phyloP scores from a whole-genome alignment of 1,284 basidiomycete genomes.

The Ganoderma multipileum region DNA sequence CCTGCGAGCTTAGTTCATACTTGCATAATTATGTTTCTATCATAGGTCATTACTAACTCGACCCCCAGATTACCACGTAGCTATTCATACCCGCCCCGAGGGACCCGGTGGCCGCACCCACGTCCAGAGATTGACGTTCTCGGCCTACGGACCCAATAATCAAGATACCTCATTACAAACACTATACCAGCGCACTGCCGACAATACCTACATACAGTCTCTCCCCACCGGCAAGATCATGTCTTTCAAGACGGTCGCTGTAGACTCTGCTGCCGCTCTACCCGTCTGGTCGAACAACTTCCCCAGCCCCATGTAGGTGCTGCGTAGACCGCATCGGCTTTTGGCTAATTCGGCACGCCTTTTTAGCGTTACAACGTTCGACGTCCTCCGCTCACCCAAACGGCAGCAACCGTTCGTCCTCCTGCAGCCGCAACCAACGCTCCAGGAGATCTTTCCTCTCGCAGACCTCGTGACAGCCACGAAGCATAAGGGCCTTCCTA shows the following conservation, averaged over 20 bases:
- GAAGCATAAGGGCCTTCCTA: slow-evolving; percentile 47
- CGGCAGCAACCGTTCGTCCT: slow-evolving; percentile 72
- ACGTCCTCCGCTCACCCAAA: slow-evolving; percentile 62
- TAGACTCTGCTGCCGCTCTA: slow-evolving; percentile 36
- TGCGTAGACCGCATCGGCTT: background rate
- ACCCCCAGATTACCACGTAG: slow-evolving; percentile 71
- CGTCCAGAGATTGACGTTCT: slow-evolving; percentile 81
- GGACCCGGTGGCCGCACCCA: slow-evolving; percentile 50
- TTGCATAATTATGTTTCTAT: background rate
- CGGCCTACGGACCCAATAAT: slow-evolving; percentile 85
- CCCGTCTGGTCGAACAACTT: slow-evolving; percentile 68
- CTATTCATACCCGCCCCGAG: slow-evolving; percentile 63
- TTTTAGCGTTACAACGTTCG: slow-evolving; percentile 78
- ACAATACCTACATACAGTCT: slow-evolving; percentile 80
- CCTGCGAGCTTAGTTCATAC: too few species aligned
- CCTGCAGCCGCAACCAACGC: slow-evolving; percentile 75
- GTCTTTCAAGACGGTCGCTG: slow-evolving; percentile 62
- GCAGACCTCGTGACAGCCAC: slow-evolving; percentile 46
- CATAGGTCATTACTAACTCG: background rate
- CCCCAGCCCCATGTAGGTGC: slow-evolving; percentile 58
- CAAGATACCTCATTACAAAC: slow-evolving; percentile 72
- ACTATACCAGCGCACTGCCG: slow-evolving; percentile 72
- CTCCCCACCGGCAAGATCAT: slow-evolving; percentile 79
- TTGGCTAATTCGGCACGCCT: slow-evolving; percentile 12
- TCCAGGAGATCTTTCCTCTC: slow-evolving; percentile 67